These are phyloP conservation scores for Lophiostoma macrostomum DNA, from an alignment of 495 filamentous ascomycete species.

Conservation along the genomic window DNA sequence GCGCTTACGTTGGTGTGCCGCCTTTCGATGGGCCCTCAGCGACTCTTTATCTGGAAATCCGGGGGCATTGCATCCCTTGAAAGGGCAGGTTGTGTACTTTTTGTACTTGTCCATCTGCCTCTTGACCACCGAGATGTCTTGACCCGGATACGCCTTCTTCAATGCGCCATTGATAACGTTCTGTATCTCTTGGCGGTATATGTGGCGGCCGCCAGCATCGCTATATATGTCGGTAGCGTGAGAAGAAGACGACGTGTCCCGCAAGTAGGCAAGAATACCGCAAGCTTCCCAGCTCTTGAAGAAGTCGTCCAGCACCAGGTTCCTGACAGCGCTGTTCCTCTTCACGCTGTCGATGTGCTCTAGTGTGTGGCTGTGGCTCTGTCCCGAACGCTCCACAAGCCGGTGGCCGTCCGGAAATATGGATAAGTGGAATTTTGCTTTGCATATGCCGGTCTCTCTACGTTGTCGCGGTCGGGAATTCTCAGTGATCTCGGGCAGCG, in stretches of 20 bases:
- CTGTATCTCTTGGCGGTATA: constrained; percentile 23
- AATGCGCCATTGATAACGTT: constrained; percentile 28
- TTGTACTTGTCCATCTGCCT: constrained; percentile 31
- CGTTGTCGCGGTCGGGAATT: constrained; percentile 14
- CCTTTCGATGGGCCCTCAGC: constrained; percentile 20
- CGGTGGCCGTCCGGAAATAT: constrained; percentile 17
- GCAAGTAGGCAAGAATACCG: constrained; percentile 24
- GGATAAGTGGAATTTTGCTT: constrained; percentile 24
- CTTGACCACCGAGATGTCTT: constrained; percentile 20
- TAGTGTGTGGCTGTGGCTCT: constrained; percentile 16
- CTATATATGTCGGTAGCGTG: constrained; percentile 12
- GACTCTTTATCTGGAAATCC: constrained; percentile 19
- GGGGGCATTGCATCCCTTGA: constrained; percentile 22
- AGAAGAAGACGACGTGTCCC: constrained; percentile 5
- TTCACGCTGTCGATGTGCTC: constrained; percentile 28
- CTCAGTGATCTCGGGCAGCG: constrained; percentile 9
- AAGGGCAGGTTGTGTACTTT: constrained; percentile 27
- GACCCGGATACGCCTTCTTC: constrained; percentile 26
- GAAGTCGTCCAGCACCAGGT: constrained; percentile 26
- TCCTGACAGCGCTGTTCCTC: constrained; percentile 16
- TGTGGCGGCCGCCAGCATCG: constrained; percentile 24
- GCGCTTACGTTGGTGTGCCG: constrained; percentile 14
- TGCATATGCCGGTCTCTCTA: constrained; percentile 25
- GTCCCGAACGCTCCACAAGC: constrained; percentile 12
- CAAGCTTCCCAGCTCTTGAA: constrained; percentile 31